These are phyloP conservation scores for Leptographium radiaticola DNA, from an alignment of 2,329 filamentous ascomycete species.

Conservation along the genomic window DNA sequence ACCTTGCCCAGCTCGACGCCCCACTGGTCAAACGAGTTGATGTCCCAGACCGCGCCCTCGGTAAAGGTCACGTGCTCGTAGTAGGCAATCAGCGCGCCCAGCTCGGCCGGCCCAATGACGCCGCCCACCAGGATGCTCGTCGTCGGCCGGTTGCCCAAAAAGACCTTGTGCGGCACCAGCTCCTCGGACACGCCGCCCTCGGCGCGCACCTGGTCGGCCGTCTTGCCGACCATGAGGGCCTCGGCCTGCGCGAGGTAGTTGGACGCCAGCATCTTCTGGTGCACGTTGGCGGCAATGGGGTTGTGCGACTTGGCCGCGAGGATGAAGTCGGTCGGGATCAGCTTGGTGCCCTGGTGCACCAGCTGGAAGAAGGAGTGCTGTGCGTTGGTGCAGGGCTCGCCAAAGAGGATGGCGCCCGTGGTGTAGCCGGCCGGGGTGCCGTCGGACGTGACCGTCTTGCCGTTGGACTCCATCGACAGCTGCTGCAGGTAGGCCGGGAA, in stretches of 20 bases:
- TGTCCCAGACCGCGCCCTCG: conserved; percentile 96
- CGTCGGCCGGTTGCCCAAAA: conserved; percentile 93
- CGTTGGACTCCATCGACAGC: conserved; percentile 98
- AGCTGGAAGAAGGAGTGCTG: conserved; percentile 99
- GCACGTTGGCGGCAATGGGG: conserved; percentile 78
- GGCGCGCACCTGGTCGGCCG: conserved; percentile 61
- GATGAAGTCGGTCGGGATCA: conserved; percentile 97
- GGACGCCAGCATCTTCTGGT: conserved; percentile 91
- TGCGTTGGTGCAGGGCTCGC: conserved; percentile 96
- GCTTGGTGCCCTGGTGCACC: conserved; percentile 96
- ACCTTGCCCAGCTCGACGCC: conserved; percentile 97
- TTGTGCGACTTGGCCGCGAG: conserved; percentile 94
- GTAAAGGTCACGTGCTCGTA: conserved; percentile 98
- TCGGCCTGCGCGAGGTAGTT: conserved; percentile 88
- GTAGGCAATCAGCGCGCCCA: conserved; percentile 93
- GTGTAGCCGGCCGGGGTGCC: conserved; percentile 91
- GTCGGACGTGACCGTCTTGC: conserved; percentile 89
- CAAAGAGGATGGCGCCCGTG: conserved; percentile 89
- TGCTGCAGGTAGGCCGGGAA: conserved; percentile 99
- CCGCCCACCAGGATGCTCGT: conserved; percentile 84
- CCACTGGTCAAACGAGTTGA: conserved; percentile 99
- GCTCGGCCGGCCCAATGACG: conserved; percentile 83
- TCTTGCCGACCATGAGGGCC: conserved; percentile 85
- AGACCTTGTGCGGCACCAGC: conserved; percentile 96
- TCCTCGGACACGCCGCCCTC: conserved; percentile 56